A percentile compares a stretch with the other conserved stretches of the same genome.
Evolutionary conservation across 129 eudicot species (phyloP).

Genomic region (Heracleum sosnowskyi): DNA sequence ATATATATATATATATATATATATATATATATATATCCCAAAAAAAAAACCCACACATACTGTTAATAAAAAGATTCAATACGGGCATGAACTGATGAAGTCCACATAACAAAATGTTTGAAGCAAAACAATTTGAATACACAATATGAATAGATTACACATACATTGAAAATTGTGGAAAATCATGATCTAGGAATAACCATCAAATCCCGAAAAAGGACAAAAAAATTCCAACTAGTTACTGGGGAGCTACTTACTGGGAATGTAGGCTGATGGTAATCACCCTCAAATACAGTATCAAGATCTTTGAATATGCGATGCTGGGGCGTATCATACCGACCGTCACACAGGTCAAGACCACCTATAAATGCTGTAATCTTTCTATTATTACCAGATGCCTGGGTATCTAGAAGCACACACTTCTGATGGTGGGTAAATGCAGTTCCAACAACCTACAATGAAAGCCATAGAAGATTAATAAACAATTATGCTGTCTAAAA

Average conservation of each 20-base stretch:
- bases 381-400: conserved; percentile 78
- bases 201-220: not conserved
- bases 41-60: too few relatives aligned
- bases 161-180: not conserved
- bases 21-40: too few relatives aligned
- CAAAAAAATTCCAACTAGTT: not conserved
- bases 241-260: conserved; percentile 50
- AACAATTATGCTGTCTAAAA: conserved; percentile 3
- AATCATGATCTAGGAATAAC: not conserved
- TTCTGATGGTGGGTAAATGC: conserved; percentile 98
- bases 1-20: too few relatives aligned
- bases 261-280: conserved; percentile 78
- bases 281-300: conserved; percentile 76
- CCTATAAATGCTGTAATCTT: conserved; percentile 81
- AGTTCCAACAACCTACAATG: conserved; percentile 81
- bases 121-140: not conserved
- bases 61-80: not conserved
- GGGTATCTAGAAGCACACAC: conserved; percentile 95
- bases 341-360: conserved; percentile 97
- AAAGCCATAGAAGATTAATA: not conserved
- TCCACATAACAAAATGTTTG: not conserved
- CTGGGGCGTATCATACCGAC: conserved; percentile 96
- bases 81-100: not conserved
- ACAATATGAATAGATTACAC: not conserved
- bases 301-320: conserved; percentile 79